Evolutionary conservation across 164 flowering plant genomes (phyloP).

Genomic region (Amborella trichopoda): DNA sequence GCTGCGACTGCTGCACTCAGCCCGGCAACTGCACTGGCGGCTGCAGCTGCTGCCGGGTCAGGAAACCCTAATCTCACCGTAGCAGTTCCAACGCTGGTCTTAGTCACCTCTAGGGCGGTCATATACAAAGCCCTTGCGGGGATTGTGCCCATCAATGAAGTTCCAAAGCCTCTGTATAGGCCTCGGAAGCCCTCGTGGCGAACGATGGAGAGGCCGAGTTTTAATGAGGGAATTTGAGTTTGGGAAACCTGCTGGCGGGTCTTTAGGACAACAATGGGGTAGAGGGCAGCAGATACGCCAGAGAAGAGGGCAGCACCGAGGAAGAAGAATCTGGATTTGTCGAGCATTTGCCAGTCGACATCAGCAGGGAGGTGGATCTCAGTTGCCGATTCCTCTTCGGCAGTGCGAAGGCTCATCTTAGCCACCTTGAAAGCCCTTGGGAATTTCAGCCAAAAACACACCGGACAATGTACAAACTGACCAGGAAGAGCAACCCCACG

Average conservation of each 20-base stretch:
- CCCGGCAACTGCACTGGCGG: constrained; percentile 70
- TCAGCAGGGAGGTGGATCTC: constrained; percentile 76
- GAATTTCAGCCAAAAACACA: too few relatives aligned
- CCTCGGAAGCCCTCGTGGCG: constrained; percentile 46
- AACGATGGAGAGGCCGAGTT: constrained; percentile 27
- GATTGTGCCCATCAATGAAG: constrained; percentile 65
- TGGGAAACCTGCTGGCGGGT: constrained; percentile 51
- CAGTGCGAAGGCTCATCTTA: constrained; percentile 51
- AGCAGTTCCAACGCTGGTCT: constrained; percentile 47
- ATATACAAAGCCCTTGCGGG: constrained; percentile 80
- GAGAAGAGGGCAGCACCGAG: constrained; percentile 86
- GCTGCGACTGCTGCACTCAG: constrained; percentile 71
- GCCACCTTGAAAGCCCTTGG: constrained; percentile 25
- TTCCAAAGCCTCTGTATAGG: constrained; percentile 64
- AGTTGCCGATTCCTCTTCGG: constrained; percentile 45
- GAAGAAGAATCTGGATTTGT: constrained; percentile 74
- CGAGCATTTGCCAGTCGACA: constrained; percentile 84
- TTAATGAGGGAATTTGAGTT: constrained; percentile 20
- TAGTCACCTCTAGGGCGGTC: constrained; percentile 65
- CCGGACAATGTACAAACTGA: too few relatives aligned
- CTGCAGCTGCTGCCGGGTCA: constrained; percentile 40
- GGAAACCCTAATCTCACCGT: constrained; percentile 41
- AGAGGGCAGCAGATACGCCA: constrained; percentile 35
- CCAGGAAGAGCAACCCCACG: too few relatives aligned
- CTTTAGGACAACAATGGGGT: constrained; percentile 60